Evolutionary conservation across 2,329 filamentous ascomycete genomes (phyloP), one percentile per base, ranked within the genome.

Genomic region (Sclerotinia trifoliorum): DNA sequence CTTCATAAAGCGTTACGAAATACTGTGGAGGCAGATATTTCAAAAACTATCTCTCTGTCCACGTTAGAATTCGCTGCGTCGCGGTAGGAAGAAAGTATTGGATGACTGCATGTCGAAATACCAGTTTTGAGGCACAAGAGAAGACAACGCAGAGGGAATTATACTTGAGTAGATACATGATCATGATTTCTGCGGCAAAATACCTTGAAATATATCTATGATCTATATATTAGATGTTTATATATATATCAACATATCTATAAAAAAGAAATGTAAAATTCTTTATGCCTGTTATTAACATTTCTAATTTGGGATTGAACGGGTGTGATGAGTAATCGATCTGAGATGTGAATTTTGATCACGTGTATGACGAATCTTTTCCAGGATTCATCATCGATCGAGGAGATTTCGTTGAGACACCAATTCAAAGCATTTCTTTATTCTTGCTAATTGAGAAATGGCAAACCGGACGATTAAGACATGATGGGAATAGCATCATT

Each of bases 81-180:
- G 26, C 35, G 24, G n/a, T 35, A 17, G 52, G 52, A 61, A 29
- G 52, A 26, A 61, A 46, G 42, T 61, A 32, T 61, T 61, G 44
- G 58, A 62, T 62, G 62, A 64, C 49, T 54, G 61, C 61, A 64
- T 44, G 17, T 39, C 7, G 35, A 42, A 13, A 35, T 56, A 10
- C 35, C 35, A 24, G n/a, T 24, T 51, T 5, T 19, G 56, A 44
- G 39, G 15, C 17, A 29, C 39, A 21, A 21, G 24, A 26, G 26
- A n/a, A 58, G 39, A 46, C 3, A 11, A n/a, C 17, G 3, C 11
- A 46, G 17, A 46, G 13, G 56, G 56, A 44, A 19, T 42, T 5
- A 29, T 54, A 54, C 24, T 6, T 54, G 32, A 7, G 13, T 52
- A 52, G 15, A 52, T 17, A 54, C 15, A 19, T 11, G 17, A 55